These are phyloP conservation scores for Pelagomonas calceolata DNA, from an alignment of 108 stramenopile genomes.

Conservation along the genomic window DNA sequence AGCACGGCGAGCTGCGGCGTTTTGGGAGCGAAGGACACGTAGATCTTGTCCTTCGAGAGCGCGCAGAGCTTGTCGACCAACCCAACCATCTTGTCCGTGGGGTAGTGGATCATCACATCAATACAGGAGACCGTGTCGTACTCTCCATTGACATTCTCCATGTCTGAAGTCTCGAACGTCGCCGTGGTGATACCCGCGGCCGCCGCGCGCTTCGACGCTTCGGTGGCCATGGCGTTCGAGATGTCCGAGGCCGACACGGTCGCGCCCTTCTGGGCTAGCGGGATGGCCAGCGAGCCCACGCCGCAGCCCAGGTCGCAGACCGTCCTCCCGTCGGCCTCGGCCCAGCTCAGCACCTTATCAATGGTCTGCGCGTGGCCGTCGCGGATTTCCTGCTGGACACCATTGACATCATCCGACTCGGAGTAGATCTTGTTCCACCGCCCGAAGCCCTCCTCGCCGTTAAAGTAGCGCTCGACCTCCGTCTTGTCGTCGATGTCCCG, in stretches of 20 bases:
- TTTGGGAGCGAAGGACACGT: slow-evolving; percentile 89
- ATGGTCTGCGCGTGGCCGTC: slow-evolving; percentile 89
- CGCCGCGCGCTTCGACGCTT: slow-evolving; percentile 72
- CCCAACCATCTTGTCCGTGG: slow-evolving; percentile 81
- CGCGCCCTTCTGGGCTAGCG: slow-evolving; percentile 80
- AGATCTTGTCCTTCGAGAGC: slow-evolving; percentile 65
- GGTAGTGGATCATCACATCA: slow-evolving; percentile 95
- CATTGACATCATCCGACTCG: slow-evolving; percentile 74
- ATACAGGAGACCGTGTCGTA: slow-evolving; percentile 92
- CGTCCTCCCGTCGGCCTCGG: slow-evolving; percentile 28
- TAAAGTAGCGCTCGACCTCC: slow-evolving; percentile 92
- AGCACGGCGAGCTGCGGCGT: slow-evolving; percentile 81
- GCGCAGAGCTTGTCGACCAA: slow-evolving; percentile 78
- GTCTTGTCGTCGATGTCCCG: slow-evolving; percentile 70
- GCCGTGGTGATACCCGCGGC: slow-evolving; percentile 59
- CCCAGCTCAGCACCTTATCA: slow-evolving; percentile 86
- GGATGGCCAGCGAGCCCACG: slow-evolving; percentile 68
- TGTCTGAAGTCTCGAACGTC: slow-evolving; percentile 79
- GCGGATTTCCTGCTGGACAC: slow-evolving; percentile 85
- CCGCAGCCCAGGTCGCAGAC: slow-evolving; percentile 31
- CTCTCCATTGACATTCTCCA: slow-evolving; percentile 74
- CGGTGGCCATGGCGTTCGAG: slow-evolving; percentile 77
- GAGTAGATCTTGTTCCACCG: slow-evolving; percentile 95
- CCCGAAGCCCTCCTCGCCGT: slow-evolving; percentile 84
- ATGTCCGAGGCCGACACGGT: slow-evolving; percentile 80